Base-by-base conservation (phyloP, 495 filamentous ascomycete species). In the Trypethelium eluteriae region DNA sequence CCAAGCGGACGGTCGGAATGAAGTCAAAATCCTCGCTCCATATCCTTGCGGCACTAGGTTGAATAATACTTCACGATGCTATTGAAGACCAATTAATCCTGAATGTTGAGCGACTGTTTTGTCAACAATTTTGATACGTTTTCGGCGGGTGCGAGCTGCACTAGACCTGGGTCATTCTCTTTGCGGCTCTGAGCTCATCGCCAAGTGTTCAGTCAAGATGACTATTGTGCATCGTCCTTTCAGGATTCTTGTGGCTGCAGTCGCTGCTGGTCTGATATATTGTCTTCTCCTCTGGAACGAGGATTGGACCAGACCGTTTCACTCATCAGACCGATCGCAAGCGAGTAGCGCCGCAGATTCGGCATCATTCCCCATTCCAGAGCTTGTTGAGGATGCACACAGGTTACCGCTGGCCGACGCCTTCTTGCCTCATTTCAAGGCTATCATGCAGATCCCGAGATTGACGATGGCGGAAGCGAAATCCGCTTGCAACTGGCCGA, bases 301-400 rank as follows among this genome's bases (percentile, higher is more conserved):
- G 53, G 32, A 59, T 59, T 3, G 25, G 53, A 35, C 5, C 36
- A 36, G 25, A 10, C 18, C 53, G 11, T 18, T 16, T 9, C 41
- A 46, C 41, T 46, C 14, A 46, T 16, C 14, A 46, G 41, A 46
- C 9, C 14, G 12, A 18, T 53, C 49, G 25, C 49, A 53, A 16
- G 49, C 49, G 25, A 18, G 14, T 18, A 18, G n/a, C 12, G 12
- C 10, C 16, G 5, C 49, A 14, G 16, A 5, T 18, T 16, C 49
- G 5, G 49, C 14, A 5, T 53, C 49, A 11, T 5, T 18, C 5
- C 12, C 49, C 14, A 18, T 16, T 11, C 25, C 32, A 35, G 53
- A 36, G 53, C 32, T 59, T 65, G 38, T 80, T 66, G 34, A 77
- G 63, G 72, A 72, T 44, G 71, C 70, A 2, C 72, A 74, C 64